Base-by-base conservation (phyloP, 352 stramenopile genomes). In the Elongisporangium prolatum region DNA sequence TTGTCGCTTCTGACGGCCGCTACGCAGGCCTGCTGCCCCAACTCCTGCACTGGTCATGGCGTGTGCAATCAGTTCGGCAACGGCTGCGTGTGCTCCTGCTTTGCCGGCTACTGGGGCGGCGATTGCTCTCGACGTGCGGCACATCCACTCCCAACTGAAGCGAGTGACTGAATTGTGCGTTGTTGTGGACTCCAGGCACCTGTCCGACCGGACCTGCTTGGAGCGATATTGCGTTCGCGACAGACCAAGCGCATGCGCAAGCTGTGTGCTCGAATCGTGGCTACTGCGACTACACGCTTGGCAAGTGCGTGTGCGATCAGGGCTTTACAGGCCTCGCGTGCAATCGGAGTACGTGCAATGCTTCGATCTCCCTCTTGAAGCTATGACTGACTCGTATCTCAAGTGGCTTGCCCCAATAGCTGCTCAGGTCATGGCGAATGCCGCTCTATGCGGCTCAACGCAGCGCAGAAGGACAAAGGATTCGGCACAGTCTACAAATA, bases 121-220 rank as follows among this genome's bases (percentile, higher is more conserved):
- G 94, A 98, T 72, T 98, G 94, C 78, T 98, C 91, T 9, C 69
- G 62, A 8, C 78, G 84, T 77, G 65, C 28, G 38, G n/a, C n/a
- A n/a, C n/a, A n/a, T n/a, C n/a, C n/a, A n/a, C n/a, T n/a, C n/a
- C n/a, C n/a, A n/a, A n/a, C n/a, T n/a, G n/a, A n/a, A n/a, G n/a
- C n/a, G n/a, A n/a, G n/a, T 51, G 37, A 11, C 18, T 51, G 48
- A 18, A 1, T 24, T 28, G 17, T 56, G 44, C n/a, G n/a, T n/a
- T 14, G 9, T 48, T 47, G 21, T 24, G n/a, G 22, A n/a, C 21
- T 60, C 21, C 48, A 86, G 80, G 77, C 18, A 67, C 69, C 34
- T 93, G 82, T 50, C 80, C 84, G 4, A 69, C 54, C 11, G 82
- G 80, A 0, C 59, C 64, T 2, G 71, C 80, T 50, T 93, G 82